Percentiles rank a stretch among this genome's conserved stretches.
Conservation (phyloP, 192 early-diverging fungal genomes). For the Coemansia sp. region DNA sequence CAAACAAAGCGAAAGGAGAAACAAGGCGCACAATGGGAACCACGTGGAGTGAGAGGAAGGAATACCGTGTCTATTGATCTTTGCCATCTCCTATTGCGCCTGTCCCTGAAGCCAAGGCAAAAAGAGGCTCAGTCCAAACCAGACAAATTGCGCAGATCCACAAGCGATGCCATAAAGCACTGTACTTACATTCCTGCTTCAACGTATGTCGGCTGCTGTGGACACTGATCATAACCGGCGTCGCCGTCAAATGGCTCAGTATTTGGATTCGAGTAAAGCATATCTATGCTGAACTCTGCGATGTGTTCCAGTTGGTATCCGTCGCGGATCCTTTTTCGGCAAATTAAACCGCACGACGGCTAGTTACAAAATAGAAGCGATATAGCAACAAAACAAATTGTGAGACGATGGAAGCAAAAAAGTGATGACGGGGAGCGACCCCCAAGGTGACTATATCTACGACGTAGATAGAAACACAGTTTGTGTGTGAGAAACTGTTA, state of each 20-base stretch:
- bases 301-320: neutral
- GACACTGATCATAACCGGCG: slow-evolving; percentile 1
- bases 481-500: neutral
- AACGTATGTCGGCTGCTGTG: neutral
- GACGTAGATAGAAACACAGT: neutral
- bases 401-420: neutral
- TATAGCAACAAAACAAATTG: too few relatives aligned
- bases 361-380: neutral
- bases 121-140: neutral
- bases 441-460: neutral
- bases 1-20: neutral
- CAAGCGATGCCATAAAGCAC: neutral
- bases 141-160: neutral
- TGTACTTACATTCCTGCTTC: slow-evolving; percentile 22
- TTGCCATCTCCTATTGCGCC: neutral
- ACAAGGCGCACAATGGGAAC: neutral
- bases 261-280: slow-evolving; percentile 27
- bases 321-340: too few relatives aligned
- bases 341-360: neutral
- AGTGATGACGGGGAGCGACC: slow-evolving; percentile 3
- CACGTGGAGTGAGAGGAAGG: neutral
- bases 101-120: neutral
- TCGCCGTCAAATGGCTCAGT: neutral
- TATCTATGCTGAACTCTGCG: neutral
- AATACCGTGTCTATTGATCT: neutral